phyloP scores from a whole-genome alignment of 1,284 basidiomycete species.

The Ceratobasidium sp. region DNA sequence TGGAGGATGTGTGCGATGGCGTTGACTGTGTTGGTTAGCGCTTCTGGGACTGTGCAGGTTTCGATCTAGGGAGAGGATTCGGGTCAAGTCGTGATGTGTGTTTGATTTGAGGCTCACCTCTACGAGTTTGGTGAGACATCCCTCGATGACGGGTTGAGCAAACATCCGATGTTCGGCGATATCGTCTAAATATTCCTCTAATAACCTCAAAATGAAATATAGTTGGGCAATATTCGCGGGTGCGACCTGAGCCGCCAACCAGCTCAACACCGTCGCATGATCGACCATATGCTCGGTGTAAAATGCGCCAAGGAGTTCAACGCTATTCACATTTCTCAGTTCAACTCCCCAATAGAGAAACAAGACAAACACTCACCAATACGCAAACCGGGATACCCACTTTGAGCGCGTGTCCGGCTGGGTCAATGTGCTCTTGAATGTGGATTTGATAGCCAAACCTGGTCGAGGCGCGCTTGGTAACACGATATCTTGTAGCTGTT shows the following conservation, averaged over 20 bases:
- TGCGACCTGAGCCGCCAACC: slow-evolving; percentile 85
- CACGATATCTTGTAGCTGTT: slow-evolving; percentile 87
- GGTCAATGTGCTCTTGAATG: slow-evolving; percentile 80
- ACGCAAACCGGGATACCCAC: slow-evolving; percentile 86
- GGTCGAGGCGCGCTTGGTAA: slow-evolving; percentile 82
- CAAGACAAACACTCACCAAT: slow-evolving; percentile 67
- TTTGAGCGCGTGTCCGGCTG: slow-evolving; percentile 76
- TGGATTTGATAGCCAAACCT: slow-evolving; percentile 81
- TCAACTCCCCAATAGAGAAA: too few species aligned
- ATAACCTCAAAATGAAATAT: slow-evolving; percentile 81
- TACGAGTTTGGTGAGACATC: slow-evolving; percentile 72
- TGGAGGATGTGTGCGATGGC: slow-evolving; percentile 54
- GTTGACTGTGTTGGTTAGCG: slow-evolving; percentile 48
- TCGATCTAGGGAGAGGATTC: slow-evolving; percentile 49
- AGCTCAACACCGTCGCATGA: slow-evolving; percentile 80
- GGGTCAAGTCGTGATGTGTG: neutral
- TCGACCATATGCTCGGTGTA: slow-evolving; percentile 88
- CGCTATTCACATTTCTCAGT: slow-evolving; percentile 61
- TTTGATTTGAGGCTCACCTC: slow-evolving; percentile 66
- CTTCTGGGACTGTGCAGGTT: slow-evolving; percentile 17
- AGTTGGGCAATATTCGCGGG: slow-evolving; percentile 86
- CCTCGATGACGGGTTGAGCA: slow-evolving; percentile 74
- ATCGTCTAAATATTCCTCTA: slow-evolving; percentile 83
- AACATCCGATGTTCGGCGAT: slow-evolving; percentile 76
- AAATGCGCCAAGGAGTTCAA: slow-evolving; percentile 81